Percentiles rank a stretch among this genome's conserved stretches.
Evolutionary conservation across 495 filamentous ascomycete genomes (phyloP).

Genomic region (Chaetomium cochliodes): DNA sequence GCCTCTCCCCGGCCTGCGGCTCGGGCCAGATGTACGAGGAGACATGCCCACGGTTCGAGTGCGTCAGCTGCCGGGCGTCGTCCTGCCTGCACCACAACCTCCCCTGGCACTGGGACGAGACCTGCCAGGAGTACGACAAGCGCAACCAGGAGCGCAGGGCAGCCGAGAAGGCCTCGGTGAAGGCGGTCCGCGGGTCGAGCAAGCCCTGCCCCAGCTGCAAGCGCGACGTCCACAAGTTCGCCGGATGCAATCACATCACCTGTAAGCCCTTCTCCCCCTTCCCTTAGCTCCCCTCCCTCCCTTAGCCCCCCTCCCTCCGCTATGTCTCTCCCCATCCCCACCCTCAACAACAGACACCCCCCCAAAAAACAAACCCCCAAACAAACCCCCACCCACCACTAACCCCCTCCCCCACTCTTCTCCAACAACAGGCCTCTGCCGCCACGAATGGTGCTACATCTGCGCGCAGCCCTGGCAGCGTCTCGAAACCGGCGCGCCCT

Average conservation of each 20-base stretch:
- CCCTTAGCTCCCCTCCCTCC: background rate
- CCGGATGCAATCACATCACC: slow-evolving; percentile 52
- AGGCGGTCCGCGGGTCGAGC: slow-evolving; percentile 37
- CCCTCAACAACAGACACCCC: background rate
- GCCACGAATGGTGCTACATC: slow-evolving; percentile 49
- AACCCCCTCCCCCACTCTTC: background rate
- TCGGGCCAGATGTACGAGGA: slow-evolving; percentile 45
- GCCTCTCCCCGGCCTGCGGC: slow-evolving; percentile 41
- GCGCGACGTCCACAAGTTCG: slow-evolving; percentile 42
- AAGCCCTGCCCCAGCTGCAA: slow-evolving; percentile 50
- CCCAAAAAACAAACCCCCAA: background rate
- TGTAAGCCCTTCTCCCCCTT: slow-evolving; percentile 35
- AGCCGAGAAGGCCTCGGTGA: slow-evolving; percentile 42
- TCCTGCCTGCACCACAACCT: slow-evolving; percentile 47
- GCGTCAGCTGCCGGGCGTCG: slow-evolving; percentile 37
- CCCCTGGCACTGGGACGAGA: slow-evolving; percentile 49
- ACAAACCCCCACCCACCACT: background rate
- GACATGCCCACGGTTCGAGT: slow-evolving; percentile 42
- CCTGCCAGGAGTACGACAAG: slow-evolving; percentile 49
- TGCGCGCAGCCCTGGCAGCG: slow-evolving; percentile 39
- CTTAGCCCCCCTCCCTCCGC: too few relatives aligned
- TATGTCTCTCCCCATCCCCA: background rate
- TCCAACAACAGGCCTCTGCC: slow-evolving; percentile 35
- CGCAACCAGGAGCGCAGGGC: slow-evolving; percentile 32
- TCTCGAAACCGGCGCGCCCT: slow-evolving; percentile 32